Conservation (phyloP, 1,139 yeast species). For the Yamadazyma buinensis region DNA sequence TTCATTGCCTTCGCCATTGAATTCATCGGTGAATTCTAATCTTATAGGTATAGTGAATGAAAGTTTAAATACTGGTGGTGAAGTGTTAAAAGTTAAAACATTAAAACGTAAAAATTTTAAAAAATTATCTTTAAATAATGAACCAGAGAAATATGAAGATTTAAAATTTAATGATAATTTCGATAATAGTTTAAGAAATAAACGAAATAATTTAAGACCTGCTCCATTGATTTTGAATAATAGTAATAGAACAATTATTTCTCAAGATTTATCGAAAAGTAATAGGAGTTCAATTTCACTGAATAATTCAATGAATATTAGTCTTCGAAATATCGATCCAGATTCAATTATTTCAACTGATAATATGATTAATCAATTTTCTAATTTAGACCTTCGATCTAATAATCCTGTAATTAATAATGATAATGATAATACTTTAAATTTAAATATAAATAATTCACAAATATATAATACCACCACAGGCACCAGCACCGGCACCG, state of each 20-base stretch:
- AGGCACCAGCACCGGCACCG: no score
- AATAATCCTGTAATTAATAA: slow-evolving; percentile 6
- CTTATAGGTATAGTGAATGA: no score
- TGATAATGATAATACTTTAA: no score
- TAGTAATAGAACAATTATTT: slow-evolving; percentile 1
- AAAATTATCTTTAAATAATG: slow-evolving; percentile 48
- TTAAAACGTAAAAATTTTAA: slow-evolving; percentile 73
- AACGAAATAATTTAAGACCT: slow-evolving; percentile 18
- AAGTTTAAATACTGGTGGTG: slow-evolving; percentile 6
- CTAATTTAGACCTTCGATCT: slow-evolving; percentile 28
- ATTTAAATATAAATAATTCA: no score
- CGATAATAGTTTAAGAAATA: slow-evolving; percentile 14
- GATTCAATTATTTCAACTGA: slow-evolving; percentile 22
- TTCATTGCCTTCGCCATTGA: no score
- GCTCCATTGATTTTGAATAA: slow-evolving; percentile 19
- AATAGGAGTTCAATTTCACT: slow-evolving; percentile 3
- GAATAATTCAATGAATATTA: slow-evolving; percentile 15
- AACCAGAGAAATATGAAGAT: slow-evolving; percentile 8
- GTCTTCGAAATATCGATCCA: slow-evolving; percentile 28
- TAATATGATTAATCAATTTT: slow-evolving; percentile 27
- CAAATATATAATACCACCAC: no score
- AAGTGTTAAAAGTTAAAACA: slow-evolving; percentile 50
- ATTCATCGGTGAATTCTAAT: no score
- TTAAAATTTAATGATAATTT: slow-evolving; percentile 12
- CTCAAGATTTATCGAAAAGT: slow-evolving; percentile 4